These are phyloP conservation scores for Rhododendron vialii DNA, from an alignment of 148 eudicot genomes.

Conservation along the genomic window DNA sequence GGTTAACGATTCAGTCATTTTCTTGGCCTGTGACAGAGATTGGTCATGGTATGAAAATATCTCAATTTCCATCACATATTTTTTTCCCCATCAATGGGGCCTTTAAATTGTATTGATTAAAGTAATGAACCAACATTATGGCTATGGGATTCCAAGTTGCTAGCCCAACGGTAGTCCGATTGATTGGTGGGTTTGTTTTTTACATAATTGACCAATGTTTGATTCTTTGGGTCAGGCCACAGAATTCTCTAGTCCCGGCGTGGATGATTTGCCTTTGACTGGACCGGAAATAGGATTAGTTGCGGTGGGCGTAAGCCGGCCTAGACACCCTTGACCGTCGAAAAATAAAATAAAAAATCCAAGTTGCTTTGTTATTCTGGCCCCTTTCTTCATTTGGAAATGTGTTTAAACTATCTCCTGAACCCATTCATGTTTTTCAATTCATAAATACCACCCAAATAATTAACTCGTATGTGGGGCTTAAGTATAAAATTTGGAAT, in stretches of 20 bases:
- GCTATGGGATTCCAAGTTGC: neutral
- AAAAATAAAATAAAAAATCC: neutral
- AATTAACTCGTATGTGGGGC: neutral
- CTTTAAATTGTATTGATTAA: neutral
- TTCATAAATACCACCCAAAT: neutral
- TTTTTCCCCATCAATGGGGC: neutral
- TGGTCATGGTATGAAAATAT: neutral
- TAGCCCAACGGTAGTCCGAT: neutral
- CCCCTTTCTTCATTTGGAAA: neutral
- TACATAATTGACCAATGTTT: too few species aligned
- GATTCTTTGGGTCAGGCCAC: too few species aligned
- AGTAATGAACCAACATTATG: neutral
- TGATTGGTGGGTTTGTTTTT: neutral
- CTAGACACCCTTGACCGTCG: neutral
- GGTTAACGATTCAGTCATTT: neutral
- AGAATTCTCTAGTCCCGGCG: too few species aligned
- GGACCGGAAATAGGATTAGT: too few species aligned
- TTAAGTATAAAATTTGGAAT: neutral
- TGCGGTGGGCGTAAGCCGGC: too few species aligned
- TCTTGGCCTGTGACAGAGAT: neutral
- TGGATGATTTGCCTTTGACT: too few species aligned
- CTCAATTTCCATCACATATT: neutral
- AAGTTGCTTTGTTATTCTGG: neutral
- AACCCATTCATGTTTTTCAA: neutral
- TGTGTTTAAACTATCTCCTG: neutral